A percentile compares a stretch with the other conserved stretches of the same genome.
Conservation (phyloP, 805 yeast genomes). For the Metschnikowia cerradonensis region DNA sequence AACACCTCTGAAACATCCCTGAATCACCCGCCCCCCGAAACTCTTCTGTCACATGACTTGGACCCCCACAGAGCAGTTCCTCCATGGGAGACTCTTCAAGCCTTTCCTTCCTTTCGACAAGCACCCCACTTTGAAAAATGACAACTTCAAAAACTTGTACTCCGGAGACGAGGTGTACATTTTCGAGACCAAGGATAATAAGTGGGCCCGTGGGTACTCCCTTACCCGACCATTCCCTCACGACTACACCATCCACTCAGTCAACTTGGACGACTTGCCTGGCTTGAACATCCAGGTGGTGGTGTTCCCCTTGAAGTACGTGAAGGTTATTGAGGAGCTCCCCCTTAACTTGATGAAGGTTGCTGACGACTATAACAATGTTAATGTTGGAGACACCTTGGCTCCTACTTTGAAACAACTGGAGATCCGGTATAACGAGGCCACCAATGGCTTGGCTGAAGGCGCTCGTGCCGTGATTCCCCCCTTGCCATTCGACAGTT, state of each 20-base stretch:
- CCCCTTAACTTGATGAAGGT: conserved; percentile 30
- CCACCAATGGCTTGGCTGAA: conserved; percentile 17
- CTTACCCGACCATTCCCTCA: conserved; percentile 66
- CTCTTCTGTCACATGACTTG: conserved; percentile 21
- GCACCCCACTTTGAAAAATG: conserved; percentile 35
- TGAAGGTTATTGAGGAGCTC: conserved; percentile 41
- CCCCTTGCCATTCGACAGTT: conserved; percentile 49
- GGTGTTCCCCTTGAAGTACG: conserved; percentile 58
- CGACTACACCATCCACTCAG: conserved; percentile 59
- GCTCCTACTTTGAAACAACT: conserved; percentile 34
- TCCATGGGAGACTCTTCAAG: conserved; percentile 35
- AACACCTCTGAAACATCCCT: too few relatives aligned
- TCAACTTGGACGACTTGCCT: conserved; percentile 61
- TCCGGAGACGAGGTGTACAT: conserved; percentile 77
- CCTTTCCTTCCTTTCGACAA: conserved; percentile 42
- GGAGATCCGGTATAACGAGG: conserved; percentile 24
- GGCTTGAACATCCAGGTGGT: conserved; percentile 50
- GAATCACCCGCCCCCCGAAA: too few relatives aligned
- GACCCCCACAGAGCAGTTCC: conserved; percentile 34
- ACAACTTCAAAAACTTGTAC: conserved; percentile 49
- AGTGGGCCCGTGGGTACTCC: conserved; percentile 81
- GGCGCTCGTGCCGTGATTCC: conserved; percentile 32
- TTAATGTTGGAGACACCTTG: conserved; percentile 15
- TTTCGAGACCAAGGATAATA: conserved; percentile 56
- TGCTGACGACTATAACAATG: conserved; percentile 29